Evolutionary conservation across 768 basidiomycete species (phyloP).

Genomic region (Auriscalpium microsporum): DNA sequence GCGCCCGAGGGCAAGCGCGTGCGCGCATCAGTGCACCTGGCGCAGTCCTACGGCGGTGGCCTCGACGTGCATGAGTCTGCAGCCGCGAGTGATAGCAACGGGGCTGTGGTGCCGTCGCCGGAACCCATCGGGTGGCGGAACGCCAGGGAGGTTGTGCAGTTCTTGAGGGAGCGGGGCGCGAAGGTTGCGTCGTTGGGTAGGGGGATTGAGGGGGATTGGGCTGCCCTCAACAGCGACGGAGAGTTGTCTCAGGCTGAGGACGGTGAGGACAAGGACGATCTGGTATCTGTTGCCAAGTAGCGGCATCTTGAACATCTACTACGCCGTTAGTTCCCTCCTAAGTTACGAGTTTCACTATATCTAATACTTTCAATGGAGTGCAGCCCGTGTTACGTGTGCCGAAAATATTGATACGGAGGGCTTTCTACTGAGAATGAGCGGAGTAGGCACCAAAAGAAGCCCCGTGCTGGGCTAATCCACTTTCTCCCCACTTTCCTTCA

Average conservation of each 20-base stretch:
- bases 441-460: no score
- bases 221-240: conserved; percentile 52
- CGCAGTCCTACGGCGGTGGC: conserved; percentile 32
- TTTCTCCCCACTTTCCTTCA: no score
- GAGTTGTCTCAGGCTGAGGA: conserved; percentile 28
- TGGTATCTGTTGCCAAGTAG: background rate
- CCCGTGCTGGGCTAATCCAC: no score
- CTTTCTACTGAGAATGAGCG: background rate
- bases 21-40: conserved; percentile 42
- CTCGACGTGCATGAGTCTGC: conserved; percentile 22
- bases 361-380: background rate
- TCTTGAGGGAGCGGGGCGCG: conserved; percentile 64
- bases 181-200: conserved; percentile 47
- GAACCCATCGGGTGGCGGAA: conserved; percentile 44
- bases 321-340: background rate
- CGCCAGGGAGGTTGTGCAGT: conserved; percentile 65
- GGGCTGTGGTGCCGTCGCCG: conserved; percentile 16
- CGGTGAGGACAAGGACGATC: background rate
- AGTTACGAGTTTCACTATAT: background rate
- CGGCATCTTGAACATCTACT: background rate
- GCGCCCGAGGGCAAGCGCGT: conserved; percentile 36
- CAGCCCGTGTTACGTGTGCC: background rate
- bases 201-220: conserved; percentile 62
- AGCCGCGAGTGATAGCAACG: conserved; percentile 22
- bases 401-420: background rate